Base-by-base conservation (phyloP, 345 rosid species). In the Jatropha curcas region DNA sequence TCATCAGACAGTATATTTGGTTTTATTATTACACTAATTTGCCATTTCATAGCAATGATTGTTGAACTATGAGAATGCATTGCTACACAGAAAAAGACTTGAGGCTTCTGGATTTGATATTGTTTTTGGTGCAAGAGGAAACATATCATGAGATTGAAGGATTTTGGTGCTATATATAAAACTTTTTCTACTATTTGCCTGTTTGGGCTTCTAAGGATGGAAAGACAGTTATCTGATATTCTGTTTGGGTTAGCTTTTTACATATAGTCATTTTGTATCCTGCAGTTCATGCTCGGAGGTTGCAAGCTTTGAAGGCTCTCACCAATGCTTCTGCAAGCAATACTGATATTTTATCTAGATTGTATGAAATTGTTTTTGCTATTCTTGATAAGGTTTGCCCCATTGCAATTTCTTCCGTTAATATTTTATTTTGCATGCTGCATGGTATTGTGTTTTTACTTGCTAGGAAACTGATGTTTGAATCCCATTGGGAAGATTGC, bases 221-320 rank as follows among this genome's bases (percentile, higher is more conserved):
- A 14, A 27, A 68, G 24, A 39, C 22, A 6, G 2, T 56, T 33
- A 33, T 17, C 48, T 43, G 66, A 59, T 4, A 59, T 30, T 48
- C 2, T 25, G 33, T 9, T 62, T 43, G 30, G 19, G 17, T 56
- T 55, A 30, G 33, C 45, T 35, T 69, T 64, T 73, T 52, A 62
- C 28, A 48, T 39, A 11, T 22, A 57, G 39, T 33, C 65, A 22
- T 70, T 33, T 24, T 76, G 30, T 70, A 24, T 64, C 55, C 10
- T 65, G 86, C 81, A 95, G 98, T 88, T 84, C 99, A 96, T 84
- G 91, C 98, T 33, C 89, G 97, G 73, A 91, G 98, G 76, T 75
- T 93, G 77, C 99, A 96, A 88, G 98, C 98, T 82, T 77, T 96
- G 81, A 96, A 93, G 90, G 99, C 99, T 77, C 93, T 96, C 77